Base-by-base conservation (phyloP, 139 green algal species). In the Edaphochlamys debaryana region DNA sequence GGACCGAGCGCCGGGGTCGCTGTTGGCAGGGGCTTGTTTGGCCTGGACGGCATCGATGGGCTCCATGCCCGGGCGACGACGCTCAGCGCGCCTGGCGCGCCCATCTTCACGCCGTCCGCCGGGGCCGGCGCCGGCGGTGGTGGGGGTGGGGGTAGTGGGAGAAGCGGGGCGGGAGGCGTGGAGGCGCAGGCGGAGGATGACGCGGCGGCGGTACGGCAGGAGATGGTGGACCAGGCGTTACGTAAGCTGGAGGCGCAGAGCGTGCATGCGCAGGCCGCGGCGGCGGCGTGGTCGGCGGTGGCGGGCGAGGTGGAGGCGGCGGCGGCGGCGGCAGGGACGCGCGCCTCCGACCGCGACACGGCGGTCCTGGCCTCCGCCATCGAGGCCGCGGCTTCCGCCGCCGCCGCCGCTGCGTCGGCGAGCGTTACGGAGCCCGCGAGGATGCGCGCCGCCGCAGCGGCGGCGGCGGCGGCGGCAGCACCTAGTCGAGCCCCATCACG, bases 201-300 rank as follows among this genome's bases (percentile, higher is more conserved):
- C n/a, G n/a, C n/a, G n/a, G n/a, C n/a, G n/a, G n/a, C n/a, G n/a
- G n/a, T n/a, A n/a, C n/a, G n/a, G n/a, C n/a, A n/a, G n/a, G n/a
- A n/a, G n/a, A n/a, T 32, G 17, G 23, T 64, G n/a, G 63, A 73
- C 32, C 56, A 20, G 23, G 62, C 76, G 30, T n/a, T 82, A 22
- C 76, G 63, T 41, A 62, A 63, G 27, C 76, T 82, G 76, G 76
- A 82, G 76, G 76, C 42, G 23, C 62, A 62, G 13, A 67, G 42
- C 63, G 32, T 50, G 32, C 62, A 63, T 5, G 41, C 75, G 41
- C 60, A 56, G 11, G 76, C n/a, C 2, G 42, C 76, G n/a, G 62
- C 60, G 20, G 63, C 63, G 32, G 63, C 60, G 4, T 71, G 74
- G 74, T 41, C 58, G 11, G 74, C 74, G 7, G 58, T 38, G 32